Evolutionary conservation across 139 green algal genomes (phyloP).

Genomic region (Choricystis sp.): DNA sequence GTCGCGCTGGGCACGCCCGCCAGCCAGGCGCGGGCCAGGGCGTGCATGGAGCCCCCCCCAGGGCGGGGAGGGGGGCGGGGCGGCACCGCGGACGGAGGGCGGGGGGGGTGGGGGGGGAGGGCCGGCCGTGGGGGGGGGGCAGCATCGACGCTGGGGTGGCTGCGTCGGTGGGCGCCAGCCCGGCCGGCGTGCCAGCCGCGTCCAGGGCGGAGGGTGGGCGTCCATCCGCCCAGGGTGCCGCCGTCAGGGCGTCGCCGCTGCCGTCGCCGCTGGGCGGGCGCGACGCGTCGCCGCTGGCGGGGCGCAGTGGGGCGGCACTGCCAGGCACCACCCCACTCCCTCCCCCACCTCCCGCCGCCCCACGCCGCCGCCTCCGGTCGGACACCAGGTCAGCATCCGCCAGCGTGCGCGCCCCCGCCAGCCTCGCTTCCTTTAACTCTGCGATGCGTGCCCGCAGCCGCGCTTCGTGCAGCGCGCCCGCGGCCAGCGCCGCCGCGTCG

Average conservation of each 20-base stretch:
- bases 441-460: background rate
- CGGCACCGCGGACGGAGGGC: background rate
- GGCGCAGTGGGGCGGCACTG: too few species aligned
- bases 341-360: too few species aligned
- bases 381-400: background rate
- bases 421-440: background rate
- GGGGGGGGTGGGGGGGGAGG: too few species aligned
- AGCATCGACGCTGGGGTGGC: too few species aligned
- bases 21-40: background rate
- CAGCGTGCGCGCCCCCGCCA: background rate
- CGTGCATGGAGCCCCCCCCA: too few species aligned
- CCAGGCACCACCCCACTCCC: background rate
- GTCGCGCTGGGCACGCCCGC: background rate
- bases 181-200: background rate
- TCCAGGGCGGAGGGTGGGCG: too few species aligned
- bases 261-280: background rate
- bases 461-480: background rate
- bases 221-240: background rate
- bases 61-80: too few species aligned
- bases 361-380: background rate
- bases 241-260: background rate
- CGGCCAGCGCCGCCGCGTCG: background rate
- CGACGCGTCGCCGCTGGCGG: background rate
- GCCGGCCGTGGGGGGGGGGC: too few species aligned
- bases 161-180: background rate